Conservation (phyloP, 2,329 filamentous ascomycete species). For the Daldinia eschscholtzii region DNA sequence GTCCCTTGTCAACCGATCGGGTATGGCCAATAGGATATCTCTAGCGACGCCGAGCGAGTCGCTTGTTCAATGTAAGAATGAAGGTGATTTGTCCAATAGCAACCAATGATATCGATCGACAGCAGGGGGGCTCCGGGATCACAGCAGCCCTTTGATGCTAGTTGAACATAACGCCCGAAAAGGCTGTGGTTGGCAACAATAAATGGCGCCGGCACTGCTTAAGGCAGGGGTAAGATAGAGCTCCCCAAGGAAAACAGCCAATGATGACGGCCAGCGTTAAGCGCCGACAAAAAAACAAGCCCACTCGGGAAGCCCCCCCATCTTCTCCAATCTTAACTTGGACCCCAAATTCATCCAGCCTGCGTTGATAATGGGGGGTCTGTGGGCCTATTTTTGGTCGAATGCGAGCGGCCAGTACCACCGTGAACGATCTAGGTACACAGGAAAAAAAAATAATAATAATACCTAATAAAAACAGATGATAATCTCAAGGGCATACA, state of each 20-base stretch:
- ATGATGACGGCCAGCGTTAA: conserved; percentile 32
- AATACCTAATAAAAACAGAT: not conserved
- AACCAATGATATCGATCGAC: conserved; percentile 48
- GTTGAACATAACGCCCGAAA: conserved; percentile 24
- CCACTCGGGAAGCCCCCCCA: conserved; percentile 28
- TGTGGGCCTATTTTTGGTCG: conserved; percentile 31
- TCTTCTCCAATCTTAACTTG: conserved; percentile 9
- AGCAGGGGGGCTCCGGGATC: conserved; percentile 33
- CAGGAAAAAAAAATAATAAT: not conserved
- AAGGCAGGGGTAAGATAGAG: conserved; percentile 34
- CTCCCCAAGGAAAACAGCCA: conserved; percentile 28
- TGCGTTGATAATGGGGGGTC: conserved; percentile 1
- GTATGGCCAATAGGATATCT: conserved; percentile 48
- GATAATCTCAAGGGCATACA: not conserved
- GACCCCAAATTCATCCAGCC: conserved; percentile 22
- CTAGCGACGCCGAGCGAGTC: conserved; percentile 47
- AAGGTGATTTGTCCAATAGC: conserved; percentile 47
- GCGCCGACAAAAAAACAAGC: conserved; percentile 39
- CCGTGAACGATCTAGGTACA: not conserved
- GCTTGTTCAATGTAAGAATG: conserved; percentile 46
- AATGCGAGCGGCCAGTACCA: conserved; percentile 8
- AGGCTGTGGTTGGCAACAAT: conserved; percentile 35
- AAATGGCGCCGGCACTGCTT: conserved; percentile 30
- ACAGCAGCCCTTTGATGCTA: conserved; percentile 34
- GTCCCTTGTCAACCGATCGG: conserved; percentile 38